phyloP scores from a whole-genome alignment of 2,329 filamentous ascomycete species.

The Ascochyta pisi region DNA sequence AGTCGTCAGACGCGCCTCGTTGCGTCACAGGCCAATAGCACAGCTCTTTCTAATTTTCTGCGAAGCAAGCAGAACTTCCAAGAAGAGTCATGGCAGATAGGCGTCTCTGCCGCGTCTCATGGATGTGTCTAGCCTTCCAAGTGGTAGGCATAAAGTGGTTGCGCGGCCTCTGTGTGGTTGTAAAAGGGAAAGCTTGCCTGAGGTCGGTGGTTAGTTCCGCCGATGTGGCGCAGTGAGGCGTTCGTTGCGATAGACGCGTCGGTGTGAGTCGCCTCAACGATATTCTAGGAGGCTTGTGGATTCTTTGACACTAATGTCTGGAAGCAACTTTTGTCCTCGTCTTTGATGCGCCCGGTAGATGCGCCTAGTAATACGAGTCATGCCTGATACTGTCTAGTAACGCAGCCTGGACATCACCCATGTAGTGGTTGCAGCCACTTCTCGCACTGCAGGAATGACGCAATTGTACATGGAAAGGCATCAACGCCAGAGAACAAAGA shows the following conservation, averaged over 20 bases:
- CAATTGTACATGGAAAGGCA: constrained; percentile 11
- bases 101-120: constrained; percentile 27
- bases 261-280: not conserved
- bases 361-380: not conserved
- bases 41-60: not conserved
- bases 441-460: constrained; percentile 10
- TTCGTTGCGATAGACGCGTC: constrained; percentile 12
- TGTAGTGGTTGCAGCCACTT: not conserved
- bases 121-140: constrained; percentile 19
- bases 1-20: constrained; percentile 1
- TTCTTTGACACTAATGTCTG: not conserved
- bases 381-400: not conserved
- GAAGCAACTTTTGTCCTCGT: not conserved
- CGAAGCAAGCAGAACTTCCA: constrained; percentile 30
- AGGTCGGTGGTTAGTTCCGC: constrained; percentile 24
- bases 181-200: constrained; percentile 17
- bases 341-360: not conserved
- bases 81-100: constrained; percentile 32
- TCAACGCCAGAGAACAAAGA: constrained; percentile 3
- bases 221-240: constrained; percentile 33
- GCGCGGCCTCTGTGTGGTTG: constrained; percentile 30
- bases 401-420: not conserved
- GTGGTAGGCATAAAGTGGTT: constrained; percentile 34
- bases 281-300: not conserved
- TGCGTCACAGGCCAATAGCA: constrained; percentile 31